Base-by-base conservation (phyloP, 805 yeast species). In the Cyberlindnera xylosilytica region DNA sequence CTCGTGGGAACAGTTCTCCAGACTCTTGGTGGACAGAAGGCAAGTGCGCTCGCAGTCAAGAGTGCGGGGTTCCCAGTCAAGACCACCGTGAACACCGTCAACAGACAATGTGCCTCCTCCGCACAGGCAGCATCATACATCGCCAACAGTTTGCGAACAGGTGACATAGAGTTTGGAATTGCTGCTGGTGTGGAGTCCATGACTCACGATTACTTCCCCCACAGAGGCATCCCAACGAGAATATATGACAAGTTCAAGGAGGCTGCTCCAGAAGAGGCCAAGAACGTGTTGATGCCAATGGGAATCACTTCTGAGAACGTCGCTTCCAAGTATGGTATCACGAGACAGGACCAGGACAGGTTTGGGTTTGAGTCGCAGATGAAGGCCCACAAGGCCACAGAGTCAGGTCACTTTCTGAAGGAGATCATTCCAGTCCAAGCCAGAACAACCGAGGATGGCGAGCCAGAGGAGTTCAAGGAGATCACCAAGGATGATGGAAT, bases 101-200 rank as follows among this genome's bases (percentile, higher is more conserved):
- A 88, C 70, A 79, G 97, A 64, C 96, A 88, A 64, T 88, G 97
- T 66, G 86, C 96, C 7, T 84, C 95, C 3, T 96, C 96, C 34
- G 72, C 89, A 57, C 84, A 87, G 80, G 95, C 96, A 13, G 79
- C 87, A 37, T 81, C 83, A 57, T 89, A 85, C 61, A 74, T 87
- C 51, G 95, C 96, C 50, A 83, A 82, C 67, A 84, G 83, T 65
- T 87, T 89, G 58, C 68, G 70, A 53, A 62, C 76, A 42, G 96
- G 96, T 39, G 95, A 87, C 71, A 87, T 89, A 54, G 83, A 80
- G 55, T 77, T 89, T 59, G 97, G 96, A 46, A 68, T 89, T 42
- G 97, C 90, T 23, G 83, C 81, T 36, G 97, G 97, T 56, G 95
- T 81, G 35, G 97, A 27, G 69, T 81, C 93, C 53, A 89, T 89